These are phyloP conservation scores for Iodosphaeria phyllophila DNA, from an alignment of 2,329 filamentous ascomycete genomes.

Conservation along the genomic window DNA sequence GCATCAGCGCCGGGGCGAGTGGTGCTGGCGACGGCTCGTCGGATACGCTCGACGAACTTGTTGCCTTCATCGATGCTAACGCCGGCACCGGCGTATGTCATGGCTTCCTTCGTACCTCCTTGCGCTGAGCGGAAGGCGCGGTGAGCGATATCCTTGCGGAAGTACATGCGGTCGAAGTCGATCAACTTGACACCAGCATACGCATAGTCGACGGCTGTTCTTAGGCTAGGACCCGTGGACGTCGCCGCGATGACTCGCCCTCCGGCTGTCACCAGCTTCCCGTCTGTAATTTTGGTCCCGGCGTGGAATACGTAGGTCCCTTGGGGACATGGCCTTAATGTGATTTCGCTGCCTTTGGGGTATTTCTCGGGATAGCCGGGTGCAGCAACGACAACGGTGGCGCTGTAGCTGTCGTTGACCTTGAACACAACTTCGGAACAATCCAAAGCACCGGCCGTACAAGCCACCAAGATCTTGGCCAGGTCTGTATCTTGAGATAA, in stretches of 20 bases:
- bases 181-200: conserved; percentile 70
- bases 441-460: conserved; percentile 55
- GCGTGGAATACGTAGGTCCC: conserved; percentile 76
- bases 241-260: conserved; percentile 91
- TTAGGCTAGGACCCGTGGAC: conserved; percentile 53
- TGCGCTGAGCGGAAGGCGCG: conserved; percentile 37
- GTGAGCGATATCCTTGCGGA: conserved; percentile 80
- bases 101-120: conserved; percentile 27
- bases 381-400: conserved; percentile 85
- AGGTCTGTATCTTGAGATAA: conserved; percentile 53
- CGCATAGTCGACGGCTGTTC: conserved; percentile 71
- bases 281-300: conserved; percentile 50
- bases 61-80: conserved; percentile 94
- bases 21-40: conserved; percentile 72
- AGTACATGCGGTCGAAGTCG: conserved; percentile 78
- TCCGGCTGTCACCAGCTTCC: conserved; percentile 57
- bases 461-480: conserved; percentile 76
- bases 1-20: conserved; percentile 75
- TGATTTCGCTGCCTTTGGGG: conserved; percentile 52
- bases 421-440: conserved; percentile 39
- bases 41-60: conserved; percentile 80
- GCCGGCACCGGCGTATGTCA: conserved; percentile 87
- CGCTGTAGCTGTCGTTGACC: conserved; percentile 52
- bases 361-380: conserved; percentile 82
- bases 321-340: conserved; percentile 22